Evolutionary conservation across 2,329 filamentous ascomycete genomes (phyloP).

Genomic region (Claviceps paspali): DNA sequence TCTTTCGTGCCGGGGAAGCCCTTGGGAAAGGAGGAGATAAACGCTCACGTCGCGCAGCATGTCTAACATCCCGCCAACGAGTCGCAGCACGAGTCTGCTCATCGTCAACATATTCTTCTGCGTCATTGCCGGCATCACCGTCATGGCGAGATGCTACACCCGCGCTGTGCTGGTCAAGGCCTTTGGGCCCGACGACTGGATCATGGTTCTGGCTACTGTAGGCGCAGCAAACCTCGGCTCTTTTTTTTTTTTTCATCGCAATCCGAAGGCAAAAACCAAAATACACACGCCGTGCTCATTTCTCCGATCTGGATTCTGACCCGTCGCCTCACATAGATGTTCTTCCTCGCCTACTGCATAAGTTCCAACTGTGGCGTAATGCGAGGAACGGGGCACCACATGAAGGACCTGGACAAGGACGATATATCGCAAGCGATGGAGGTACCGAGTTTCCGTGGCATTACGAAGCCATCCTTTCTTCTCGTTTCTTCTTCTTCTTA

Average conservation of each 20-base stretch:
- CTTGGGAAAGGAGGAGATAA: no score
- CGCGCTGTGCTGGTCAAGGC: conserved; percentile 4
- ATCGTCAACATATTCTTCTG: conserved; percentile 13
- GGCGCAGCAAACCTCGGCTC: background rate
- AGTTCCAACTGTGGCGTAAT: conserved; percentile 17
- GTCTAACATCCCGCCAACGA: no score
- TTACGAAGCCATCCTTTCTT: rapidly evolving
- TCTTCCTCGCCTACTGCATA: conserved; percentile 22
- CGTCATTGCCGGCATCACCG: conserved; percentile 8
- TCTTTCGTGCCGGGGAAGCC: no score
- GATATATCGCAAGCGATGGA: conserved; percentile 18
- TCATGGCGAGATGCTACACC: conserved; percentile 9
- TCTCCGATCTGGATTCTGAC: no score
- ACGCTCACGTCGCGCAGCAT: no score
- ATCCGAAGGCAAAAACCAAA: no score
- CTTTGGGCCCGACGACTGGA: conserved; percentile 5
- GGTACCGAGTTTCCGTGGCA: no score
- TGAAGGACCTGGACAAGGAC: conserved; percentile 13
- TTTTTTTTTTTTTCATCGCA: no score
- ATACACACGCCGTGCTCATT: no score
- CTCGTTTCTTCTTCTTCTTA: background rate
- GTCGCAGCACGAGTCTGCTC: conserved; percentile 14
- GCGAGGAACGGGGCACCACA: conserved; percentile 26
- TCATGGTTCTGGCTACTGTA: conserved; percentile 5
- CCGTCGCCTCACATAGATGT: conserved; percentile 12